phyloP scores from a whole-genome alignment of 306 rosid species.

The Cucumis hystrix region DNA sequence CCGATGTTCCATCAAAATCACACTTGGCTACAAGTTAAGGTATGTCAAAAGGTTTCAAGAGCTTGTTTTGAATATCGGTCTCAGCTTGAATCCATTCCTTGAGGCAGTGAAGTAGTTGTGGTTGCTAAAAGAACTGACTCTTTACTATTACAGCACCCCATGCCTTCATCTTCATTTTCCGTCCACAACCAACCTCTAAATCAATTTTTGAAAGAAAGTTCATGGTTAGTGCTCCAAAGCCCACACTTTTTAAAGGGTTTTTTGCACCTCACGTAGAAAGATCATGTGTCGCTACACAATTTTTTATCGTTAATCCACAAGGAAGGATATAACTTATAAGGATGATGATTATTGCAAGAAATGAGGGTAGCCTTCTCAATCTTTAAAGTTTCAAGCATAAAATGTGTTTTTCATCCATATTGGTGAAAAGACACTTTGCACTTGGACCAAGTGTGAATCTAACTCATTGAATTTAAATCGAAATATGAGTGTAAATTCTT shows the following conservation, averaged over 20 bases:
- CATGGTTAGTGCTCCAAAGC: background rate
- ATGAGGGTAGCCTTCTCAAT: background rate
- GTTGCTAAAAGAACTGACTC: background rate
- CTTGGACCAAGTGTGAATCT: background rate
- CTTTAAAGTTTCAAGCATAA: background rate
- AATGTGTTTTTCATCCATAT: background rate
- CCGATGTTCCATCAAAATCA: background rate
- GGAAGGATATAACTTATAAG: background rate
- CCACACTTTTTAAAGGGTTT: background rate
- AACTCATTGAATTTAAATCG: background rate
- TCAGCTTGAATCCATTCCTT: background rate
- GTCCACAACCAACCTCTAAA: background rate
- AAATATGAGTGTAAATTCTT: background rate
- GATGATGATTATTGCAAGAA: background rate
- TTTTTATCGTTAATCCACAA: background rate
- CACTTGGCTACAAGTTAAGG: background rate
- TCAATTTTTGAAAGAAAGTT: background rate
- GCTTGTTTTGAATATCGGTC: background rate
- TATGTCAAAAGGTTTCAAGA: background rate
- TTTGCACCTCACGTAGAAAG: background rate
- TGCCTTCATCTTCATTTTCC: background rate
- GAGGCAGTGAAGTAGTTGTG: background rate
- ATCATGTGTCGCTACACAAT: background rate
- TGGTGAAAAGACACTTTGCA: background rate
- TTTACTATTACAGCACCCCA: background rate